phyloP scores from a whole-genome alignment of 495 filamentous ascomycete genomes.

The Friedmanniomyces simplex region DNA sequence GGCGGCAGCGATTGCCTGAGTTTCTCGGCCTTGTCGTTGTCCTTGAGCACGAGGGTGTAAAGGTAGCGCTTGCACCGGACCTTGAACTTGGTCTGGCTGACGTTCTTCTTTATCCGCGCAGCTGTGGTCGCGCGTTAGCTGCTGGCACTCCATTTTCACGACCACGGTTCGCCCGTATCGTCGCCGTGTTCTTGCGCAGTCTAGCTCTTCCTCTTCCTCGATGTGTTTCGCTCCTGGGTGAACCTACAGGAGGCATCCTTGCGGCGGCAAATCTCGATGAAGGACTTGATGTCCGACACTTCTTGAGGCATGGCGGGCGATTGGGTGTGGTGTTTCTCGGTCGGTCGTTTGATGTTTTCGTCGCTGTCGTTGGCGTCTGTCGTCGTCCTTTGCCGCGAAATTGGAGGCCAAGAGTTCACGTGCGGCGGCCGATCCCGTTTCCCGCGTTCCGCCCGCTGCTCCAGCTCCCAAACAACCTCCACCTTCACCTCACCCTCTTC shows the following conservation, averaged over 20 bases:
- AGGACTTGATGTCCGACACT: constrained; percentile 99
- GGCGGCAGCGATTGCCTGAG: constrained; percentile 97
- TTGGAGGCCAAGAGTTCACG: constrained; percentile 1
- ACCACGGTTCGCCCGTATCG: not conserved
- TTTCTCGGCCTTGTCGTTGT: constrained; percentile 99
- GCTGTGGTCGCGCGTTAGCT: constrained; percentile 41
- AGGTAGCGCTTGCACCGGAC: constrained; percentile 90
- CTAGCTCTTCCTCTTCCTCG: not conserved
- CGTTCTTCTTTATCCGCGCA: constrained; percentile 93
- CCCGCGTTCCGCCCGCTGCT: not conserved
- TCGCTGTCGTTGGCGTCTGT: not conserved
- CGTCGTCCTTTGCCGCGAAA: not conserved
- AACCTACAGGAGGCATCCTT: constrained; percentile 87
- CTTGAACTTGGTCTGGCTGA: constrained; percentile 97
- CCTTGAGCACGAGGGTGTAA: constrained; percentile 94
- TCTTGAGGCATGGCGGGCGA: constrained; percentile 78
- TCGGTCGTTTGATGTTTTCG: not conserved
- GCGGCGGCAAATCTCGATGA: constrained; percentile 99
- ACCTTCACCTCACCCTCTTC: not conserved
- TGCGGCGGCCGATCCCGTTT: not conserved
- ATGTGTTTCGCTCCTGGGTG: not conserved
- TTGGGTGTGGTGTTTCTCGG: not conserved
- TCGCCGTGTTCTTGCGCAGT: not conserved
- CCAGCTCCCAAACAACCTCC: too few species aligned
- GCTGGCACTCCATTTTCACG: not conserved